Percentiles rank a stretch among this genome's conserved stretches.
Conservation (phyloP, 768 basidiomycete genomes). For the Mycena albidolilacea region DNA sequence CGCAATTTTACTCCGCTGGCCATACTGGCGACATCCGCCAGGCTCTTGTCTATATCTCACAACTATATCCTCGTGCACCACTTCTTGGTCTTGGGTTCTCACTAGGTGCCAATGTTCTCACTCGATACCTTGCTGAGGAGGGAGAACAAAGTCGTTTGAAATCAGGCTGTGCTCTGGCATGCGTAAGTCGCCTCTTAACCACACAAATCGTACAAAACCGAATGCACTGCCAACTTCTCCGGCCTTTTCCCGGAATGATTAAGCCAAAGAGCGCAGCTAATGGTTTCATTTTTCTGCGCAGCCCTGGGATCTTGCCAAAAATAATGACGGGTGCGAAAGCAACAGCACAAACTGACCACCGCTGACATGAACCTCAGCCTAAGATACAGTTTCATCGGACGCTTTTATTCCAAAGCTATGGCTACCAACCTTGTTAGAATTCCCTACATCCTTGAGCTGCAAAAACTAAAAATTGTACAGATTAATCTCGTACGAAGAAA, state of each 20-base stretch:
- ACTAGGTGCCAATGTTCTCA: slow-evolving; percentile 92
- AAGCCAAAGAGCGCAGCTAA: no score
- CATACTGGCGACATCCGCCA: slow-evolving; percentile 92
- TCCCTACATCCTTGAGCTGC: no score
- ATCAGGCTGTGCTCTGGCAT: slow-evolving; percentile 79
- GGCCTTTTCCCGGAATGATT: no score
- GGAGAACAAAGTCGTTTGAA: slow-evolving; percentile 72
- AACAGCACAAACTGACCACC: neutral
- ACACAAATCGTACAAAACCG: slow-evolving; percentile 40
- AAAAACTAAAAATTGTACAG: no score
- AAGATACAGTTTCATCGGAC: slow-evolving; percentile 67
- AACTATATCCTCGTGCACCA: slow-evolving; percentile 83
- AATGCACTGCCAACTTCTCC: slow-evolving; percentile 8
- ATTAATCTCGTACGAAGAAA: slow-evolving; percentile 70
- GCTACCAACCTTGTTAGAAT: slow-evolving; percentile 69
- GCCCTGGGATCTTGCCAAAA: slow-evolving; percentile 70
- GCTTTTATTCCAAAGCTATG: slow-evolving; percentile 86
- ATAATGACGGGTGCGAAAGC: slow-evolving; percentile 62
- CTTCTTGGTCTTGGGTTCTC: slow-evolving; percentile 94
- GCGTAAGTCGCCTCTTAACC: slow-evolving; percentile 65
- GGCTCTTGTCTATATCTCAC: slow-evolving; percentile 82
- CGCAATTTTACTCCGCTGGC: slow-evolving; percentile 89
- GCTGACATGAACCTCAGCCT: slow-evolving; percentile 58
- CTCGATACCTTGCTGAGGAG: slow-evolving; percentile 91
- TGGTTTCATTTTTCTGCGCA: slow-evolving; percentile 39